Evolutionary conservation across 2,329 filamentous ascomycete genomes (phyloP), one percentile per base, ranked within the genome.

Genomic region (Arthrobotrys iridis): DNA sequence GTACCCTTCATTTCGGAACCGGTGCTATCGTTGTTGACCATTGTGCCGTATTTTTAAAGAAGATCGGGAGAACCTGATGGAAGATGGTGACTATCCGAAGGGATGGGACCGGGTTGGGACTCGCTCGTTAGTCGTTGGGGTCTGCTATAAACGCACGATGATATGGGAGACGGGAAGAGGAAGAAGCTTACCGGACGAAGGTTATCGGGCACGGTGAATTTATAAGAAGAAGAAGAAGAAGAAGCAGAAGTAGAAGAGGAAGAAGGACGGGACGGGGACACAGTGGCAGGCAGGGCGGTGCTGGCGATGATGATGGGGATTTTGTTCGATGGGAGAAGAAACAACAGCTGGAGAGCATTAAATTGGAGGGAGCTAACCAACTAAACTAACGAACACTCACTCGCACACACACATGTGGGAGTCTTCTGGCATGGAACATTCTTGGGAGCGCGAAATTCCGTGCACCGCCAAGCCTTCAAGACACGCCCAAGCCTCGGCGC

Each of bases 1-100:
- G 35, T 68, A 76, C 72, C 72, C 43, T 70, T 76, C 72, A 76
- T 76, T 2, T 76, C 72, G 22, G 62, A 52, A 45, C 24, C 41
- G 26, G 48, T 37, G 57, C 41, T 62, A 26, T 64, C 64, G 22
- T 50, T 41, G 40, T 45, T 52, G 15, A 68, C 72, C 72, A 76
- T 76, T 50, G 43, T 58, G 18, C 40, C 41, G 50, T 50, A n/a
- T 43, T 67, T 52, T 50, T 60, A 26, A n/a, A n/a, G n/a, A n/a
- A 41, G 26, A 11, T 6, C 15, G 43, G 22, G 41, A 22, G 18
- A n/a, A 26, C 8, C 28, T 35, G 35, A 30, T 59, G 28, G 55
- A 43, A 13, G 28, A 4, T 33, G 4, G 5, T 5, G 13, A 18
- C 13, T 52, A 11, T 33, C 15, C 15, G 22, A 13, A 48, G 46